Percentiles rank a stretch among this genome's conserved stretches.
phyloP scores from a whole-genome alignment of 75 land plant species.

The Ceratopteris richardii region DNA sequence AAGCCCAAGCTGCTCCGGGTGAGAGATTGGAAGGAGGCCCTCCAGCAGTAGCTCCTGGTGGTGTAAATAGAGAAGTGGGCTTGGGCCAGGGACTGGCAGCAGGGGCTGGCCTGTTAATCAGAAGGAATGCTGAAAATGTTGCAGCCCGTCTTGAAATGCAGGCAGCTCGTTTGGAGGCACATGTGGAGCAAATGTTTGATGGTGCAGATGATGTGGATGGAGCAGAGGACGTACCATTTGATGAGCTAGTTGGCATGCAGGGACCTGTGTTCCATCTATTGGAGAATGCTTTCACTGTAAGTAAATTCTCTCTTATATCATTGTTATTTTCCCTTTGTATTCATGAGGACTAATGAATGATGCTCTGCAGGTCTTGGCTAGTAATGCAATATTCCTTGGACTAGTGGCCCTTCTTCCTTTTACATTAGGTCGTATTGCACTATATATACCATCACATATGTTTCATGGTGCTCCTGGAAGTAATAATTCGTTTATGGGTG shows the following conservation, averaged over 20 bases:
- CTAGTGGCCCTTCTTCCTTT: constrained; percentile 83
- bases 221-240: constrained; percentile 98
- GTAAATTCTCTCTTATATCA: neutral
- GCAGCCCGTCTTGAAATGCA: constrained; percentile 80
- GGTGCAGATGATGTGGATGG: constrained; percentile 98
- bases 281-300: constrained; percentile 94
- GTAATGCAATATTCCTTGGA: constrained; percentile 93
- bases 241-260: constrained; percentile 99
- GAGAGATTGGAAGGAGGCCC: constrained; percentile 41
- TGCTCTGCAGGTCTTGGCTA: constrained; percentile 72
- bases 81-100: constrained; percentile 65
- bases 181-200: constrained; percentile 99
- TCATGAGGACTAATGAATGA: neutral
- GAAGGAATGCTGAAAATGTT: constrained; percentile 93
- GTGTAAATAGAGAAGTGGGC: constrained; percentile 52
- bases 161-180: constrained; percentile 90
- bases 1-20: constrained; percentile 23
- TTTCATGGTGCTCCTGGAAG: constrained; percentile 18
- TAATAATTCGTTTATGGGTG: neutral
- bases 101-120: constrained; percentile 79
- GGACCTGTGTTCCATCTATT: constrained; percentile 93
- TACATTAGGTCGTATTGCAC: constrained; percentile 65
- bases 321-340: neutral
- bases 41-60: constrained; percentile 7
- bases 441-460: constrained; percentile 60